Evolutionary conservation across 768 basidiomycete species (phyloP), one percentile per base, ranked within the genome.

Genomic region (Tylopilus cervinicoccineus): DNA sequence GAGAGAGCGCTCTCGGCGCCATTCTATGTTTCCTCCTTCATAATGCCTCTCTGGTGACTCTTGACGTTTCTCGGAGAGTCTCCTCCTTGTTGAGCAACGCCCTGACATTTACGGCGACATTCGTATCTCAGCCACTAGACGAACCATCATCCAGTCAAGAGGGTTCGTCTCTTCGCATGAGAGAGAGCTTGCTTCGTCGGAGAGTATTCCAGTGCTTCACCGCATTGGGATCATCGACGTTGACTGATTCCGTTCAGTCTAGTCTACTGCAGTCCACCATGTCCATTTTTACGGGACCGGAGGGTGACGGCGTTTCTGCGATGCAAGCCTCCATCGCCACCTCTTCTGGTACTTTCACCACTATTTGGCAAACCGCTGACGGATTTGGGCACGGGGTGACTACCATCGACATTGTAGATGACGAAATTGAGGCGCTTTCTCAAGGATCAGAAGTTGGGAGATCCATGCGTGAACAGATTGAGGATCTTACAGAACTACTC

Each of bases 331-430:
- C 91, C 0, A 95, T 97, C 54, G 87, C 88, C 0, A 84, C 89
- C 1, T 89, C 84, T 6, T 77, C 88, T 0, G 94, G 93, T 1
- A 73, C 80, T 0, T 94, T 96, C 66, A 83, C 82, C 3, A 81
- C 79, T 13, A 76, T 99, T 12, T 98, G 95, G 95, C 80, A 86
- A 47, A 79, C 80, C 47, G 74, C 77, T 2, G 95, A 98, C 65
- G 90, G 92, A 6, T 95, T 93, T 68, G 94, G 84, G 0, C 93
- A 91, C 67, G 95, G 95, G 0, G 83, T 96, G 2, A 90, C 91
- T 4, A 86, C 77, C 36, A 70, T 84, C 19, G 78, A 83, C 39
- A 65, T 81, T 19, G 62, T 68, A 12, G 75, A 80, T 40, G 73
- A 78, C 44, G 69, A 73, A 33, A 58, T 61, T 7, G 70, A 70